Percentiles rank a stretch among this genome's conserved stretches.
phyloP scores from a whole-genome alignment of 768 basidiomycete species.

The Rhizopogon roseolus region DNA sequence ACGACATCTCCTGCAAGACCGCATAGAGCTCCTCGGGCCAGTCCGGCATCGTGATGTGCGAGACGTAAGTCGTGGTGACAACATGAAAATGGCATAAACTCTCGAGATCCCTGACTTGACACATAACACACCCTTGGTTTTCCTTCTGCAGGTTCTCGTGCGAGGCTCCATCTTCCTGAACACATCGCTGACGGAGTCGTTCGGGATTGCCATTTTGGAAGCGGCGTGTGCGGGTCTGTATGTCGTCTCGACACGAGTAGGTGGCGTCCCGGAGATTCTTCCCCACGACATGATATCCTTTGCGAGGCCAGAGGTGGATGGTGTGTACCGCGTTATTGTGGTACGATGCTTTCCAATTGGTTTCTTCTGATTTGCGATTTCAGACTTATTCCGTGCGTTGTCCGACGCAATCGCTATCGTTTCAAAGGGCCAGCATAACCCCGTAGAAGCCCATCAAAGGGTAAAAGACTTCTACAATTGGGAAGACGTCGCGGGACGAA shows the following conservation, averaged over 20 bases:
- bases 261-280: constrained; percentile 93
- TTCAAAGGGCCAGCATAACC: constrained; percentile 63
- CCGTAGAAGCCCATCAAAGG: constrained; percentile 67
- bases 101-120: background rate
- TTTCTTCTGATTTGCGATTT: background rate
- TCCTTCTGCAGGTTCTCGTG: constrained; percentile 58
- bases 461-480: constrained; percentile 86
- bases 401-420: constrained; percentile 76
- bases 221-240: constrained; percentile 94
- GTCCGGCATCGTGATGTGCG: constrained; percentile 81
- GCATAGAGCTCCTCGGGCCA: constrained; percentile 84
- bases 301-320: constrained; percentile 90
- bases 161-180: constrained; percentile 92
- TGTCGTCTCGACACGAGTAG: constrained; percentile 90
- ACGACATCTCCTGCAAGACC: constrained; percentile 82
- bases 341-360: background rate
- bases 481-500: constrained; percentile 72
- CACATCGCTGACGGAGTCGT: constrained; percentile 93
- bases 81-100: background rate
- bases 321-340: constrained; percentile 36
- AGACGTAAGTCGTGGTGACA: constrained; percentile 42
- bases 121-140: background rate
- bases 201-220: constrained; percentile 96
- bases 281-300: constrained; percentile 95
- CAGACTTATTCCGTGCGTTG: constrained; percentile 84